Evolutionary conservation across 371 early-diverging fungal species (phyloP), one percentile per base, ranked within the genome.

Genomic region (Mortierella sp.): DNA sequence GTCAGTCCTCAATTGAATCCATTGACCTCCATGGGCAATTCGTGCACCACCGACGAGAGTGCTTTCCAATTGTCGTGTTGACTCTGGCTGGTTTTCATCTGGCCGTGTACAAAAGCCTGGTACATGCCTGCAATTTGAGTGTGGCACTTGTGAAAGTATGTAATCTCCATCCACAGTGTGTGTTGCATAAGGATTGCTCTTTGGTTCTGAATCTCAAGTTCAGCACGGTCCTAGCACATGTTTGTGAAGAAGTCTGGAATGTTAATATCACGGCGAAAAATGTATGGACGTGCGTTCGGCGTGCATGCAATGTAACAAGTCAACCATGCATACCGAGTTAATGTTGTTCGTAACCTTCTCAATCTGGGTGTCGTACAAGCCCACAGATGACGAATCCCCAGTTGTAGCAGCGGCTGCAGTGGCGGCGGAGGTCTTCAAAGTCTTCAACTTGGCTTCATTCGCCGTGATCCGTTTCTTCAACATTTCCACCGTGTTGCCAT

Each of bases 61-160:
- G 71, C 53, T 64, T 85, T 83, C 91, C 91, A 91, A 57, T 83
- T 86, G 27, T 87, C 87, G 8, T 68, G 58, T 42, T 82, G 72
- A 27, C 86, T 82, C 53, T 81, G 82, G 8, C 88, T 61, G 23
- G 85, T 81, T 53, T 82, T 82, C 34, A 85, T 69, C 78, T 89
- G 87, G 27, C 87, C 85, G 18, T 80, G 81, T 0, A 88, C 87
- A 71, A 80, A 90, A 42, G 70, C 78, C 56, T 90, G 90, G 65
- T 89, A 90, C 82, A 89, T 81, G 51, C 74, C 58, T 1, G 88
- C 86, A 23, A 91, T 46, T 72, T 68, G 53, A 26, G 87, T 79
- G 67, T 84, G 59, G 80, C 84, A 61, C 81, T 82, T 58, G 73
- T 80, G 72, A 81, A 83, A 79, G 79, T 66, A 72, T 28, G 57